Evolutionary conservation across 2,329 filamentous ascomycete species (phyloP).

Genomic region (Arthroderma sp.): DNA sequence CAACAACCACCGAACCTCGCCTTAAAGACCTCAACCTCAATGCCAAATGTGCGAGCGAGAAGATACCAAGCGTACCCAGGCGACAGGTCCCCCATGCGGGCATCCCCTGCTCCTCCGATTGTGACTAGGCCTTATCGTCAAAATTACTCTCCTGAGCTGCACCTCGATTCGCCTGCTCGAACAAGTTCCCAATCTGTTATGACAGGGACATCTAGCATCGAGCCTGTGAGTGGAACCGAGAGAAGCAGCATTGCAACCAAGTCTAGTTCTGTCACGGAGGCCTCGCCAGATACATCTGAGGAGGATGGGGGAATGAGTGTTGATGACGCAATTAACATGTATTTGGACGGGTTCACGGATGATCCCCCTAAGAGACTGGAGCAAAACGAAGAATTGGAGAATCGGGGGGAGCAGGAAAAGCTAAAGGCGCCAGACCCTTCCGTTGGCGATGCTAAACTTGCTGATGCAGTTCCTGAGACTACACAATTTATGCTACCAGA

Average conservation of each 20-base stretch:
- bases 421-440: no score
- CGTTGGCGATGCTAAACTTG: no score
- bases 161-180: conserved; percentile 28
- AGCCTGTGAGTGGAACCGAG: conserved; percentile 54
- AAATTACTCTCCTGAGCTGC: conserved; percentile 17
- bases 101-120: neutral
- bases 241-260: conserved; percentile 72
- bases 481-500: no score
- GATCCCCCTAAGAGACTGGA: conserved; percentile 24
- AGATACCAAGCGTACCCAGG: conserved; percentile 10
- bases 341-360: conserved; percentile 44
- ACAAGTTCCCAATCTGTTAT: conserved; percentile 48
- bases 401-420: no score
- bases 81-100: conserved; percentile 1
- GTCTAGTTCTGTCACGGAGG: conserved; percentile 59
- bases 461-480: no score
- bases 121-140: conserved; percentile 3
- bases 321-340: conserved; percentile 49
- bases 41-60: conserved; percentile 19
- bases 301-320: conserved; percentile 43
- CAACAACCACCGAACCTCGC: neutral
- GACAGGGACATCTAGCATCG: conserved; percentile 44
- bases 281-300: conserved; percentile 46
- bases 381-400: no score
- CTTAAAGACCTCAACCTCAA: conserved; percentile 20